Evolutionary conservation across 148 eudicot genomes (phyloP), one percentile per base, ranked within the genome.

Genomic region (Oxyria digyna): DNA sequence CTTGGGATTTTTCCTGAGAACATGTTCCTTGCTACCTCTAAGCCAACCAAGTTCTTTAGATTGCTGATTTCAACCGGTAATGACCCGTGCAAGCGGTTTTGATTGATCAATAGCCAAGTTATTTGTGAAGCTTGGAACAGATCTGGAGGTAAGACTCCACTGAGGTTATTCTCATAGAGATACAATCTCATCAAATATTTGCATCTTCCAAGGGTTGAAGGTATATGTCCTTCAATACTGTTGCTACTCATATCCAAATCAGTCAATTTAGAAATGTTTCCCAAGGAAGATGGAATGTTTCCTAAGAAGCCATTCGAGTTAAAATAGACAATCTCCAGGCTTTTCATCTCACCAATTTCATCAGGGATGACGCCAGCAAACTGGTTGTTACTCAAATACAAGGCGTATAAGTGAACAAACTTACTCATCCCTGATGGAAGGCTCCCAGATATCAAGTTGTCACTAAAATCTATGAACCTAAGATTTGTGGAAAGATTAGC

Each of bases 201-300:
- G 38, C 82, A 85, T 18, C 73, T 78, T 37, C 82, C 85, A 14
- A 82, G n/a, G 18, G 40, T 31, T 27, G 75, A 13, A 27, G 88
- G 88, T 41, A 85, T 82, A 9, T 21, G 32, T 1, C 85, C 82
- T 14, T 70, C 50, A 9, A 82, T 72, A 17, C 31, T 37, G 67
- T 85, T 80, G 20, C 5, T 4, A 7, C 52, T 54, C n/a, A 82
- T 20, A n/a, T 8, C 18, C 8, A 78, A 26, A 18, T 1, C 3
- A 38, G 18, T 70, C 11, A 85, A 15, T 26, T 35, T 24, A 42
- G 76, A 75, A 21, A 85, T 54, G 57, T 80, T 80, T 78, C 84
- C 85, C 0, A 80, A 33, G 12, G 84, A 76, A 11, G 55, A 24
- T 0, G 85, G 85, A 40, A 85, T 68, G 13, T 5, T 8, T 8